Evolutionary conservation across 1,284 basidiomycete genomes (phyloP).

Genomic region (Rhodotorula sp.): DNA sequence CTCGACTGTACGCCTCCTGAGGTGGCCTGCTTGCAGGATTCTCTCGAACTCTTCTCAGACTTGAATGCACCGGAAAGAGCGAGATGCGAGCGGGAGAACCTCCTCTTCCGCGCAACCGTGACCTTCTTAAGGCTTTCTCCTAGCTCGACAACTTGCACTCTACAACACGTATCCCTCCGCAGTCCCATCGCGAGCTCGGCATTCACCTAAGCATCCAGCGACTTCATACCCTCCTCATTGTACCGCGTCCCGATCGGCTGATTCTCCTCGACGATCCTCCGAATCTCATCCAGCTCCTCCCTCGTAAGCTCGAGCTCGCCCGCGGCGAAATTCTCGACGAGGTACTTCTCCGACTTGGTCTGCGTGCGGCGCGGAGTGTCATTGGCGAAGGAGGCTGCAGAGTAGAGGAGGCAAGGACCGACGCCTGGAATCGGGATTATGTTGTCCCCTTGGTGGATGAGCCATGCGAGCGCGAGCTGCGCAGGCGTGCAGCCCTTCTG

Average conservation of each 20-base stretch:
- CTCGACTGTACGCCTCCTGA: too few relatives aligned
- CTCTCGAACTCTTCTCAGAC: too few relatives aligned
- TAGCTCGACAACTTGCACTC: too few relatives aligned
- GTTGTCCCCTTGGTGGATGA: conserved; percentile 59
- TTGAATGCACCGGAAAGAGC: too few relatives aligned
- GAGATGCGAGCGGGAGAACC: too few relatives aligned
- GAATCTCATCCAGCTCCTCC: not conserved
- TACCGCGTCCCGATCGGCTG: conserved; percentile 4
- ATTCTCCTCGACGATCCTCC: conserved; percentile 6
- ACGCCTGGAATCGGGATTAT: conserved; percentile 53
- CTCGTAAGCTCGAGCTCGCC: not conserved
- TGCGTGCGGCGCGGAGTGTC: not conserved
- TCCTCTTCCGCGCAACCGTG: too few relatives aligned
- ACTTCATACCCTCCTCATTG: not conserved
- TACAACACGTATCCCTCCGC: too few relatives aligned
- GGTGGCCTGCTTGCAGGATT: too few relatives aligned
- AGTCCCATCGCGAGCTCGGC: too few relatives aligned
- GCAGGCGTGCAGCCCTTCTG: conserved; percentile 59
- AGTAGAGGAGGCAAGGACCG: not conserved
- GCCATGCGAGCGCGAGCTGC: conserved; percentile 64
- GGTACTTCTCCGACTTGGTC: conserved; percentile 34
- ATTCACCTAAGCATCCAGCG: conserved; percentile 8
- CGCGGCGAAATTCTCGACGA: conserved; percentile 22
- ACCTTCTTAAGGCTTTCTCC: too few relatives aligned
- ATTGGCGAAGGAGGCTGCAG: not conserved